Conservation (phyloP, 1,284 basidiomycete species). For the Coriolopsis trogii region DNA sequence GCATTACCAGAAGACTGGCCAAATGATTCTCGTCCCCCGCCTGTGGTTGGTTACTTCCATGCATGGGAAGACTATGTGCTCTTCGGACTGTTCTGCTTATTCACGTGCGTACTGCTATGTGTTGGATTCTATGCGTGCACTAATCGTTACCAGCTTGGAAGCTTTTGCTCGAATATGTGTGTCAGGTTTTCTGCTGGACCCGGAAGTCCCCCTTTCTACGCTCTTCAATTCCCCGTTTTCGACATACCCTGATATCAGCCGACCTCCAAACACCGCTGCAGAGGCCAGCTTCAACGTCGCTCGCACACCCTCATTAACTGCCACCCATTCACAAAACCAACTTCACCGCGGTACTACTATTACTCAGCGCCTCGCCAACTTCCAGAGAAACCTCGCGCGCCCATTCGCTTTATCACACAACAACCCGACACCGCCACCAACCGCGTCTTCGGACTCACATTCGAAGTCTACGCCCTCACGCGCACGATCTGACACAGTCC, state of each 20-base stretch:
- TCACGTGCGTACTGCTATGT: slow-evolving; percentile 66
- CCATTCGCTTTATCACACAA: slow-evolving; percentile 47
- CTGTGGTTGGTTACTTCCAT: slow-evolving; percentile 76
- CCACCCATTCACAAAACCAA: slow-evolving; percentile 40
- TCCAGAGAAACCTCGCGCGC: slow-evolving; percentile 42
- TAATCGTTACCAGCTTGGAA: slow-evolving; percentile 63
- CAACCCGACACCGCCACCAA: slow-evolving; percentile 16
- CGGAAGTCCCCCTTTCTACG: slow-evolving; percentile 65
- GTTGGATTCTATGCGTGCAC: slow-evolving; percentile 1
- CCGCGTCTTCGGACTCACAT: slow-evolving; percentile 11
- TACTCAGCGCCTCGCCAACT: slow-evolving; percentile 35
- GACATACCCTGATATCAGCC: slow-evolving; percentile 33
- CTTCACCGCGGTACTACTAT: slow-evolving; percentile 27
- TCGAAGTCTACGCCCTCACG: slow-evolving; percentile 19
- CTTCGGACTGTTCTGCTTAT: slow-evolving; percentile 83
- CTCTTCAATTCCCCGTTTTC: slow-evolving; percentile 53
- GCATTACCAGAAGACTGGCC: slow-evolving; percentile 46
- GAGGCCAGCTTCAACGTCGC: slow-evolving; percentile 27
- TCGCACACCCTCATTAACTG: slow-evolving; percentile 37
- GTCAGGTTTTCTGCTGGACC: slow-evolving; percentile 90
- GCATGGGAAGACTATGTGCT: slow-evolving; percentile 87
- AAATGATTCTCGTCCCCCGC: slow-evolving; percentile 47
- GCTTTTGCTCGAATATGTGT: slow-evolving; percentile 89
- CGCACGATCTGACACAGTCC: slow-evolving; percentile 35
- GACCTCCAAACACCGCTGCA: slow-evolving; percentile 33